Evolutionary conservation across 2,329 filamentous ascomycete species (phyloP), one percentile per base, ranked within the genome.

Genomic region (Apiospora kogelbergensis): DNA sequence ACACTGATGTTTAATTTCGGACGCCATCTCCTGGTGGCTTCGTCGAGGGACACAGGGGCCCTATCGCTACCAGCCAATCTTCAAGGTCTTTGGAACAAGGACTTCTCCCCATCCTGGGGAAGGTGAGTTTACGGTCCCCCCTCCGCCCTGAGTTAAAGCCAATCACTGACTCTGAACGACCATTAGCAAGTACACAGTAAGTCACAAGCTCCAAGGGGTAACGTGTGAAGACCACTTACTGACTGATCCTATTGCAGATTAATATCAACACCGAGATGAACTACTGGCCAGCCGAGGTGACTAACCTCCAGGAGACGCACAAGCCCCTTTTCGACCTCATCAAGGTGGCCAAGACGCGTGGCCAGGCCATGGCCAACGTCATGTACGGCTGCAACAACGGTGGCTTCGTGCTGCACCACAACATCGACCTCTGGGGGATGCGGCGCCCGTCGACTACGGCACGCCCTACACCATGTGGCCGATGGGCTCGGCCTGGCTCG

Each of bases 371-470:
- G 2, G 80, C 79, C 22, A 69, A 73, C 57, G 69, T 71, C 5
- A 80, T 82, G 79, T 82, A 82, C 60, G 78, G 77, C 17, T 81
- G 79, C 66, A 69, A 71, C n/a, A 68, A 70, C 66, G 66, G 66
- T 22, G 80, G 81, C 1, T 80, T 77, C 71, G 78, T 79, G 6
- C 74, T 76, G 3, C 80, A 82, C 63, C 80, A 82, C 67, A 82
- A 81, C 65, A 80, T 79, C 0, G 80, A 82, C 48, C 75, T 82
- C 20, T 82, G 79, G 79, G 80, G 72, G 80, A 82, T 48, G 77
- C 80, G 0, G 79, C 79, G 9, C 80, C 80, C 0, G 75, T 78
- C 6, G 80, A 81, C 68, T 75, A 74, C 13, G 77, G 68, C 9
- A 71, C 72, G 4, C 72, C 73, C 6, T 74, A 72, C 9, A 79